These are phyloP conservation scores for Umbelopsis sp. DNA, from an alignment of 192 early-diverging fungal genomes.

Conservation along the genomic window DNA sequence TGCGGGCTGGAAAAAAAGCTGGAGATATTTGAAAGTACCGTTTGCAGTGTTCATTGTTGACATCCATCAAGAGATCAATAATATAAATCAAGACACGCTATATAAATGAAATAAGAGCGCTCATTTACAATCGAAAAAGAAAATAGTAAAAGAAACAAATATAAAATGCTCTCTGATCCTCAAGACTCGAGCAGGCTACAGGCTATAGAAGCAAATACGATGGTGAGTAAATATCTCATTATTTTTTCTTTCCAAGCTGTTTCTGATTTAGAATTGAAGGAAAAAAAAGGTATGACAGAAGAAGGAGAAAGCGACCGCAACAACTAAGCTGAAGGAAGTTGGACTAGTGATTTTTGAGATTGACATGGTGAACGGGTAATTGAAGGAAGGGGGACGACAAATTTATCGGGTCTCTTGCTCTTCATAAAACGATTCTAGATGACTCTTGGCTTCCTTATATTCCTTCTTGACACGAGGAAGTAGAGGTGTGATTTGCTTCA, in stretches of 20 bases:
- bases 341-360: background rate
- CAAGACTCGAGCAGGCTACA: background rate
- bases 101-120: background rate
- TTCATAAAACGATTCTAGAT: slow-evolving; percentile 71
- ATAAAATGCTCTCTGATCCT: background rate
- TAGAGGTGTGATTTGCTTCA: slow-evolving; percentile 53
- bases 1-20: too few species aligned
- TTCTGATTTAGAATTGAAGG: background rate
- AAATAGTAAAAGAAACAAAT: background rate
- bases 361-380: background rate
- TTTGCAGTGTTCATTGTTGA: background rate
- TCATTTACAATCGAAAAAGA: background rate
- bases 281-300: background rate
- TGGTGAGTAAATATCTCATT: background rate
- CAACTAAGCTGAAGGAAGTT: background rate
- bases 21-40: background rate
- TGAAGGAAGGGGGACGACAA: background rate
- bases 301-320: background rate
- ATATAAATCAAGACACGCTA: background rate
- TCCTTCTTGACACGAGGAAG: slow-evolving; percentile 65
- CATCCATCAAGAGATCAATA: background rate
- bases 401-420: slow-evolving; percentile 32
- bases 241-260: background rate
- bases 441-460: slow-evolving; percentile 70
- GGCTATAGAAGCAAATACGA: background rate